Percentiles rank a stretch among this genome's conserved stretches.
Conservation (phyloP, 2,329 filamentous ascomycete species). For the Claviceps lovelessii region DNA sequence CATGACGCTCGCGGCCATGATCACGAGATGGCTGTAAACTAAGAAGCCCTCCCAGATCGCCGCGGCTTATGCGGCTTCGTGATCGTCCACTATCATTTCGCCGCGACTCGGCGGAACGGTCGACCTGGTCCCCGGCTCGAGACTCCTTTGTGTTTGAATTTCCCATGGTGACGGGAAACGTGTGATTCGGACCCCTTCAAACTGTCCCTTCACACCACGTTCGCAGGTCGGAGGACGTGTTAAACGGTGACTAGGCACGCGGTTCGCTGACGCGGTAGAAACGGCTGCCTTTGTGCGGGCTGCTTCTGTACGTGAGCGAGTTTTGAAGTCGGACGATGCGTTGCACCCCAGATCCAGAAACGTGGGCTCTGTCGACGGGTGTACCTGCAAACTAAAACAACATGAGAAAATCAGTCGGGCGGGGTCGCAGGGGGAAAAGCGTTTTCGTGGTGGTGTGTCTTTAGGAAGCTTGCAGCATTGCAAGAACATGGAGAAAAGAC, state of each 20-base stretch:
- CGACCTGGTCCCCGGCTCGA: slow-evolving; percentile 15
- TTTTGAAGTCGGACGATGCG: not conserved
- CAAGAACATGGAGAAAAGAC: not conserved
- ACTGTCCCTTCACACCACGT: no score
- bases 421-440: not conserved
- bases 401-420: not conserved
- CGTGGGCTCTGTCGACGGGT: not conserved
- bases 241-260: not conserved
- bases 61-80: slow-evolving; percentile 22
- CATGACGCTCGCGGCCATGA: slow-evolving; percentile 18
- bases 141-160: slow-evolving; percentile 27
- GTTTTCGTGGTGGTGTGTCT: not conserved
- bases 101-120: slow-evolving; percentile 6
- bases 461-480: not conserved
- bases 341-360: not conserved
- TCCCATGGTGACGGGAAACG: slow-evolving; percentile 17
- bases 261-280: not conserved
- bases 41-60: slow-evolving; percentile 32
- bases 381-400: not conserved
- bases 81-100: slow-evolving; percentile 10
- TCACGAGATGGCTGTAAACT: slow-evolving; percentile 27
- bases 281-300: not conserved
- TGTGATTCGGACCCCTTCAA: not conserved
- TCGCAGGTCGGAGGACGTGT: no score
- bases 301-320: not conserved